Base-by-base conservation (phyloP, 2,329 filamentous ascomycete species). In the Talaromyces sp. region DNA sequence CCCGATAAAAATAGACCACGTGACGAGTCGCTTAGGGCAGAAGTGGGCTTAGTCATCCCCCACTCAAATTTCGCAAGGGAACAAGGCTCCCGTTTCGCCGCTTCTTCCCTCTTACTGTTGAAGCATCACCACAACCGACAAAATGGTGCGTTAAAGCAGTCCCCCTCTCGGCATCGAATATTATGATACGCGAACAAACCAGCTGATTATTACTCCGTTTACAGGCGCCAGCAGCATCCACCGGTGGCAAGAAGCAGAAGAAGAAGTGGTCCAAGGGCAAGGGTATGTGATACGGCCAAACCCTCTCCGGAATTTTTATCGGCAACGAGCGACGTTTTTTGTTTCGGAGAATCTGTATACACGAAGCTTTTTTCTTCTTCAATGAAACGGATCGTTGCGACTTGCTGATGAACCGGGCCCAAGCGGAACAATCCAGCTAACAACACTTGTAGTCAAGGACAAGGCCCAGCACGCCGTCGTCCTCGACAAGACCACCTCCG, bases 381-480 rank as follows among this genome's bases (percentile, higher is more conserved):
- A 3, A 14, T 17, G 53, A 17, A 55, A 10, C 24, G 53, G 21
- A 55, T 9, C 29, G n/a, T 17, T 17, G 21, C n/a, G 21, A 46
- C n/a, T 29, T 12, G 48, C 48, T 26, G 48, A 52, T 52, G 26
- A 52, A 29, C 17, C 17, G 48, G 26, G 24, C n/a, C n/a, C n/a
- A n/a, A 26, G 9, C 17, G 24, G 24, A 17, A 27, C 56, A 14
- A 14, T 31, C 17, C 48, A 35, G 27, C 60, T 62, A 27, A 62
- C 38, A 35, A 1, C 12, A 43, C 59, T 26, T 67, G 84, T 80
- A 92, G 94, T 99, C 86, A 99, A 99, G 94, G 94, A 99, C 88
- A 99, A 99, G 92, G 93, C 94, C 83, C 90, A 97, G 81, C 94
- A 99, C 88, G 91, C 77, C 81, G 94, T 99, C 82, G 86, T 97